A percentile compares a stretch with the other conserved stretches of the same genome.
These are phyloP conservation scores for Blastocystis hominis DNA, from an alignment of 352 stramenopile species.

Conservation along the genomic window DNA sequence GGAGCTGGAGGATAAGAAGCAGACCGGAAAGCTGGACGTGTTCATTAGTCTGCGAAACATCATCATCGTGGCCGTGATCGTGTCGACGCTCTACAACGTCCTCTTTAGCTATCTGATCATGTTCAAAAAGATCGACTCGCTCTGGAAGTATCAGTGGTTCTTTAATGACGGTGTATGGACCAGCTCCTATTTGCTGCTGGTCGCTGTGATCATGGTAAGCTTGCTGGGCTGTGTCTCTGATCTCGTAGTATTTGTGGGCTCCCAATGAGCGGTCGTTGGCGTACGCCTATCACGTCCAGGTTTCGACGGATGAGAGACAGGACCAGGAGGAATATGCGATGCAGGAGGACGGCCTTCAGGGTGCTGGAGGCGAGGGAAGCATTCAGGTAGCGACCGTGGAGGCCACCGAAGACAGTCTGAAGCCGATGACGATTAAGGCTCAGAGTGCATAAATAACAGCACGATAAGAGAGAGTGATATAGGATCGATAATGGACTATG, in stretches of 20 bases:
- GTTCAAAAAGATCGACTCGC: slow-evolving; percentile 11
- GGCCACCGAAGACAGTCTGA: slow-evolving; percentile 34
- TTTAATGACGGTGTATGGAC: slow-evolving; percentile 57
- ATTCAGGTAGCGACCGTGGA: slow-evolving; percentile 32
- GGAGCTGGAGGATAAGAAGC: slow-evolving; percentile 56
- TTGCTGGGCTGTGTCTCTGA: background rate
- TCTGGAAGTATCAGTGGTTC: slow-evolving; percentile 58
- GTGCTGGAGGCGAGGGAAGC: background rate
- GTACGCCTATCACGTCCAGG: slow-evolving; percentile 56
- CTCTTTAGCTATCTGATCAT: slow-evolving; percentile 44
- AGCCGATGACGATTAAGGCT: slow-evolving; percentile 44
- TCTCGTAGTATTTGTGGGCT: slow-evolving; percentile 55
- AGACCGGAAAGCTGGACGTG: slow-evolving; percentile 55
- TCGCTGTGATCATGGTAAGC: slow-evolving; percentile 45
- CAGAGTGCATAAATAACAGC: slow-evolving; percentile 7
- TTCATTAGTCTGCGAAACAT: slow-evolving; percentile 57
- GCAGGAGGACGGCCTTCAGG: slow-evolving; percentile 41
- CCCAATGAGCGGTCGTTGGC: slow-evolving; percentile 51
- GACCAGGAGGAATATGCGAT: slow-evolving; percentile 55
- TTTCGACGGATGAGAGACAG: slow-evolving; percentile 56
- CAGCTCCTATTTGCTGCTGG: slow-evolving; percentile 38
- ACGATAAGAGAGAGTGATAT: too few relatives aligned
- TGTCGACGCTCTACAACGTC: slow-evolving; percentile 51
- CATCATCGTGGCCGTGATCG: slow-evolving; percentile 55
- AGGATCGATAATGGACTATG: too few relatives aligned